Conservation (phyloP, 78 protist species). For the Dictyostelium purpureum region DNA sequence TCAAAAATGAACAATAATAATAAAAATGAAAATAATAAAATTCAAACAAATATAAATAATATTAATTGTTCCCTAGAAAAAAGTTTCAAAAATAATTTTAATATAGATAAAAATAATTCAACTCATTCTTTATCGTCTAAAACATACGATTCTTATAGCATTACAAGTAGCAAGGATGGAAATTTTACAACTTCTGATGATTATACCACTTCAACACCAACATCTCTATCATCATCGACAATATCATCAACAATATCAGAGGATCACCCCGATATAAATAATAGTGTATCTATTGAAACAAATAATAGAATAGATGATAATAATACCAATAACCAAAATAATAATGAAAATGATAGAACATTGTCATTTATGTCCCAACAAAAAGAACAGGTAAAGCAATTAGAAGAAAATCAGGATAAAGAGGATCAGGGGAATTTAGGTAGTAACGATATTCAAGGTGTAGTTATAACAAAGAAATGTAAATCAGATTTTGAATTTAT, state of each 20-base stretch:
- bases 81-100: background rate
- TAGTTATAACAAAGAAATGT: background rate
- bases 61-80: background rate
- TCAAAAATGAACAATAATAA: constrained; percentile 1
- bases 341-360: too few relatives aligned
- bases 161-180: background rate
- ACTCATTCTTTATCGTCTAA: background rate
- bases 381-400: too few relatives aligned
- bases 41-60: background rate
- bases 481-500: constrained; percentile 56
- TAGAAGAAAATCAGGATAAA: background rate
- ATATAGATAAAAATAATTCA: background rate
- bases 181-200: background rate
- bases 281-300: too few relatives aligned
- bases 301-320: too few relatives aligned
- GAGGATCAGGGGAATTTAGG: background rate
- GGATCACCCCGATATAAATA: too few relatives aligned
- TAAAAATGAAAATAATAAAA: background rate
- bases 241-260: background rate
- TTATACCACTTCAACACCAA: background rate
- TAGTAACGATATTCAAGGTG: constrained; percentile 6
- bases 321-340: too few relatives aligned
- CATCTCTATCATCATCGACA: background rate
- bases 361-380: too few relatives aligned
- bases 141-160: background rate